Evolutionary conservation across 352 stramenopile species (phyloP), one percentile per base, ranked within the genome.

Genomic region (Peronospora belbahrii): DNA sequence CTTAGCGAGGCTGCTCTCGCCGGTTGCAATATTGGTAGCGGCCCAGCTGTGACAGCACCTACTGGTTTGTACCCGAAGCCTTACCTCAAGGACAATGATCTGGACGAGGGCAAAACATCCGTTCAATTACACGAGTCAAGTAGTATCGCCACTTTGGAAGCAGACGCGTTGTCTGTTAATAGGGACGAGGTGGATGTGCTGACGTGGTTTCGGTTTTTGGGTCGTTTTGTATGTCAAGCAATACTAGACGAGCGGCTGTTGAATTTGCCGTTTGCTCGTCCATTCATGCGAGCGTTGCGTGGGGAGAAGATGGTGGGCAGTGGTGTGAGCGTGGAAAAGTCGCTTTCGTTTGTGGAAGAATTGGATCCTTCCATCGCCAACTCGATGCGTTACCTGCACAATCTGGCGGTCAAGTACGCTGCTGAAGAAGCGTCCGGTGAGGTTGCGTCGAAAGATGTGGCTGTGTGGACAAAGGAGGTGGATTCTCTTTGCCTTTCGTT

Each of bases 161-260:
- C 39, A 5, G 45, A 59, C 20, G 54, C 46, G 6, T 23, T 25
- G 7, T 54, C 56, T 37, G 34, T 58, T 6, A 52, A 22, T 30
- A 45, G 27, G 3, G 48, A 62, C 18, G 53, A 60, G 6, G 48
- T 56, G 27, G 47, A 67, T 18, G 63, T 70, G 18, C 25, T 83
- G 8, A 42, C 59, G 19, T 87, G 68, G 67, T 89, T 87, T 50
- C 67, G 62, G n/a, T 89, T 89, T 28, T 52, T 89, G 11, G 78
- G 78, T 3, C 68, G 61, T 1, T 83, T 89, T 39, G 64, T 89
- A 1, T 73, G 65, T 0, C 78, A 89, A 53, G 78, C 85, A 1
- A 59, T 94, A 6, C 62, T 94, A 20, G 85, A 95, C 60, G 79
- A 90, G 15, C 74, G 85, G 3, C 46, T 94, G 42, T 44, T 95